Conservation (phyloP, 495 filamentous ascomycete species). For the Podospora australis region DNA sequence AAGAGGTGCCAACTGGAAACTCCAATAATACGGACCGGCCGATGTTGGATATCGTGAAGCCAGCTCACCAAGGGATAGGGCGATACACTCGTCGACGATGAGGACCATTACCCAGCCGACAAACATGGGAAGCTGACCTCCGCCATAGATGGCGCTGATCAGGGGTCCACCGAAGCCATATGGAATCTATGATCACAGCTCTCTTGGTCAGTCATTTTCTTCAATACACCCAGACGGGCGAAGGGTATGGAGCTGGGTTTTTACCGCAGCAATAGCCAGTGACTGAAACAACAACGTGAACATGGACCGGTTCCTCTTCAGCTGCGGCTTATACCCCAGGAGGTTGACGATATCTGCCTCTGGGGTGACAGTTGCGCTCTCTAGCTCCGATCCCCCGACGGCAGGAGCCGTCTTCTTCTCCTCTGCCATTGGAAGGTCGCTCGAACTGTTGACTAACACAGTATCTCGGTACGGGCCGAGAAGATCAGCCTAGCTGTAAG, state of each 20-base stretch:
- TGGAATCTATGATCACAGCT: slow-evolving; percentile 28
- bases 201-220: slow-evolving; percentile 4
- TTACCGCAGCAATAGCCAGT: slow-evolving; percentile 38
- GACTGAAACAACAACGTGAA: slow-evolving; percentile 35
- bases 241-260: slow-evolving; percentile 6
- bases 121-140: slow-evolving; percentile 25
- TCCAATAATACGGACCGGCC: slow-evolving; percentile 62
- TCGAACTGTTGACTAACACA: neutral
- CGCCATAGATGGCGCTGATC: slow-evolving; percentile 33
- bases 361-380: neutral
- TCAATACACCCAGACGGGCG: neutral
- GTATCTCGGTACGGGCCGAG: neutral
- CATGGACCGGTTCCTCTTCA: slow-evolving; percentile 47
- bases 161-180: slow-evolving; percentile 36
- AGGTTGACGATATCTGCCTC: slow-evolving; percentile 36
- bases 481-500: neutral
- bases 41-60: slow-evolving; percentile 55
- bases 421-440: neutral
- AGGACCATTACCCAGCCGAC: slow-evolving; percentile 55
- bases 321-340: slow-evolving; percentile 56
- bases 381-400: neutral
- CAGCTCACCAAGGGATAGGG: slow-evolving; percentile 56
- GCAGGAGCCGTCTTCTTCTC: slow-evolving; percentile 11
- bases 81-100: slow-evolving; percentile 53
- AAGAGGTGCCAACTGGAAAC: slow-evolving; percentile 50